Evolutionary conservation across 768 basidiomycete species (phyloP).

Genomic region (Pulveroboletus sp.): DNA sequence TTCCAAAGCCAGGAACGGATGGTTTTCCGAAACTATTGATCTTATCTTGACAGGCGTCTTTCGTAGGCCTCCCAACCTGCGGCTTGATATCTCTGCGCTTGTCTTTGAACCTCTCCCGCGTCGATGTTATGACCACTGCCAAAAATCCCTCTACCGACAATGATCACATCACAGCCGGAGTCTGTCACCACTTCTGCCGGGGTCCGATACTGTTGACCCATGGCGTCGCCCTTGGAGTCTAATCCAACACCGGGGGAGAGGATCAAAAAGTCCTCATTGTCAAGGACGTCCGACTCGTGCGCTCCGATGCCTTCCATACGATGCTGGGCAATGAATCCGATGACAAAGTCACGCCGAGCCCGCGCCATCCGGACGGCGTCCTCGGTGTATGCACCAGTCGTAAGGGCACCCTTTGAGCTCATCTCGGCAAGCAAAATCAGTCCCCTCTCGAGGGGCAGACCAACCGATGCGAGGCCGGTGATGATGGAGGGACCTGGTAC

Average conservation of each 20-base stretch:
- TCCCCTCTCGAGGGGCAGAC: slow-evolving; percentile 76
- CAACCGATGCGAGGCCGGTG: slow-evolving; percentile 83
- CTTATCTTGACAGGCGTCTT: slow-evolving; percentile 38
- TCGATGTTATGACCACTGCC: slow-evolving; percentile 49
- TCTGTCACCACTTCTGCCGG: slow-evolving; percentile 78
- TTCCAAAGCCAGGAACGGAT: background rate
- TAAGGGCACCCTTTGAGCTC: slow-evolving; percentile 86
- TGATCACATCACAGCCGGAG: slow-evolving; percentile 91
- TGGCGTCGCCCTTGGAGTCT: slow-evolving; percentile 69
- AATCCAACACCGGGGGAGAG: slow-evolving; percentile 92
- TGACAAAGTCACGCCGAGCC: slow-evolving; percentile 76
- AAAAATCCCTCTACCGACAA: slow-evolving; percentile 94
- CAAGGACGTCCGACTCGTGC: slow-evolving; percentile 24
- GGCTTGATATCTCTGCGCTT: slow-evolving; percentile 78
- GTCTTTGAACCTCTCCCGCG: slow-evolving; percentile 40
- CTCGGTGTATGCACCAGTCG: slow-evolving; percentile 78
- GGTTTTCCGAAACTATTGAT: background rate
- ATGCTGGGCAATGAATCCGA: slow-evolving; percentile 92
- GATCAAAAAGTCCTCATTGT: slow-evolving; percentile 79
- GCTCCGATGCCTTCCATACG: slow-evolving; percentile 69
- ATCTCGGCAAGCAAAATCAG: slow-evolving; percentile 93
- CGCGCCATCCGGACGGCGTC: slow-evolving; percentile 87
- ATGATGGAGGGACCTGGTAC: slow-evolving; percentile 96
- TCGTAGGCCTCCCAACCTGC: slow-evolving; percentile 93
- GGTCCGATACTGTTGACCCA: slow-evolving; percentile 96